Conservation (phyloP, 257 asterid genomes). For the Solanum phureja region DNA sequence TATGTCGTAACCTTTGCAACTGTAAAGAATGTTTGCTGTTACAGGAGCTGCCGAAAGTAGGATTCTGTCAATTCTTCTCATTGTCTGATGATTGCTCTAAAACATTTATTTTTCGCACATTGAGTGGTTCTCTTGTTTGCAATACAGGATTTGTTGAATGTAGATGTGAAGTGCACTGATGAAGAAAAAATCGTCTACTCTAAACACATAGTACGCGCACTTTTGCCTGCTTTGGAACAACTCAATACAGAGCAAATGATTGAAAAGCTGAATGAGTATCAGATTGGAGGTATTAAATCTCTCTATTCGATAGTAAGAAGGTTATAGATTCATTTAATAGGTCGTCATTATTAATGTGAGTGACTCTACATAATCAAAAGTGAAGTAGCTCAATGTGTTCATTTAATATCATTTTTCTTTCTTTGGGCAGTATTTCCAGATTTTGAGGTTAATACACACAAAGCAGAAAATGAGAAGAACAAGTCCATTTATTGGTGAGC, state of each 20-base stretch:
- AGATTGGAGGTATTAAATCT: conserved; percentile 35
- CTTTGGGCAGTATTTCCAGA: conserved; percentile 34
- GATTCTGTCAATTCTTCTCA: background rate
- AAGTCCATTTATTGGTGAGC: conserved; percentile 69
- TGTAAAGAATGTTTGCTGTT: conserved; percentile 73
- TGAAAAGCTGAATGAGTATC: conserved; percentile 66
- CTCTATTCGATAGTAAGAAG: background rate
- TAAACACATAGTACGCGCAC: conserved; percentile 37
- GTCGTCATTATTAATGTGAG: background rate
- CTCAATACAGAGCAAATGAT: conserved; percentile 40
- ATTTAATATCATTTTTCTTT: background rate
- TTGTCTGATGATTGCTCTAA: background rate
- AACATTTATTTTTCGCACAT: background rate
- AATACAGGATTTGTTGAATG: conserved; percentile 27
- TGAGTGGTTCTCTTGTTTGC: background rate
- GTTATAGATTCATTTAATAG: background rate
- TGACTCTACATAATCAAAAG: background rate
- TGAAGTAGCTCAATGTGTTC: background rate
- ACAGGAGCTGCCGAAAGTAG: conserved; percentile 40
- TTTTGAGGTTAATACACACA: conserved; percentile 28
- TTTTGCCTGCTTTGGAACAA: conserved; percentile 61
- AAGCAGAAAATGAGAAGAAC: conserved; percentile 6
- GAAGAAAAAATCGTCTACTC: conserved; percentile 40
- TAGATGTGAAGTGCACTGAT: conserved; percentile 10
- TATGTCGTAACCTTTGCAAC: conserved; percentile 62